phyloP scores from a whole-genome alignment of 805 yeast genomes.

The Saturnispora kantuleensis region DNA sequence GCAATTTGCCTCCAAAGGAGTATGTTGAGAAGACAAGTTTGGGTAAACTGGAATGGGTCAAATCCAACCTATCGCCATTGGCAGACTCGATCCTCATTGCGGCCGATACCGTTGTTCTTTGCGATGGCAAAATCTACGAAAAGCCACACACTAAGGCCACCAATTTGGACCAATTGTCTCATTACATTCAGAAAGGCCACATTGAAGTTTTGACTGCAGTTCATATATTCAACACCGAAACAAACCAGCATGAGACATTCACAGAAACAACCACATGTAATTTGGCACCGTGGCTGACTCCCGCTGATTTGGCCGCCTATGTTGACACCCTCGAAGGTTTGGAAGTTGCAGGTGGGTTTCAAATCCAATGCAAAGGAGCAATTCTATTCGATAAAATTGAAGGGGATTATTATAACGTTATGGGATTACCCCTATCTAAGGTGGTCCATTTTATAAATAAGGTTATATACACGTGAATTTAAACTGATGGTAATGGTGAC shows the following conservation, averaged over 20 bases:
- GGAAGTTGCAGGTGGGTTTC: conserved; percentile 88
- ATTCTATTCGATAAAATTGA: conserved; percentile 48
- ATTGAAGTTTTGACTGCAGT: conserved; percentile 47
- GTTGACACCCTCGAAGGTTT: conserved; percentile 64
- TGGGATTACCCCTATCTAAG: conserved; percentile 69
- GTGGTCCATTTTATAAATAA: conserved; percentile 3
- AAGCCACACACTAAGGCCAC: conserved; percentile 58
- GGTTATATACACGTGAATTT: conserved; percentile 14
- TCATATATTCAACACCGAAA: conserved; percentile 28
- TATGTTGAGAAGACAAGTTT: conserved; percentile 67
- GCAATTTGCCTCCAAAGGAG: conserved; percentile 14
- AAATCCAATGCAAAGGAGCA: conserved; percentile 67
- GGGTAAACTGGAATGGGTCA: conserved; percentile 57
- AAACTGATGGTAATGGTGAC: conserved; percentile 74
- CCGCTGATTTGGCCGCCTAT: conserved; percentile 50
- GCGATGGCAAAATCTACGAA: conserved; percentile 56
- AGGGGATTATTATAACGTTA: conserved; percentile 82
- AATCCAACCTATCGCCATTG: conserved; percentile 22
- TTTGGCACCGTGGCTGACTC: conserved; percentile 37
- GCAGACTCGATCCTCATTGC: conserved; percentile 33
- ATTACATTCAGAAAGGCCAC: conserved; percentile 30
- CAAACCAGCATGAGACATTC: conserved; percentile 7
- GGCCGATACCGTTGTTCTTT: conserved; percentile 73
- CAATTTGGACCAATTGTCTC: conserved; percentile 40
- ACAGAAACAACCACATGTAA: conserved; percentile 21